Evolutionary conservation across 495 filamentous ascomycete species (phyloP).

Genomic region (Pyrenula massariospora): DNA sequence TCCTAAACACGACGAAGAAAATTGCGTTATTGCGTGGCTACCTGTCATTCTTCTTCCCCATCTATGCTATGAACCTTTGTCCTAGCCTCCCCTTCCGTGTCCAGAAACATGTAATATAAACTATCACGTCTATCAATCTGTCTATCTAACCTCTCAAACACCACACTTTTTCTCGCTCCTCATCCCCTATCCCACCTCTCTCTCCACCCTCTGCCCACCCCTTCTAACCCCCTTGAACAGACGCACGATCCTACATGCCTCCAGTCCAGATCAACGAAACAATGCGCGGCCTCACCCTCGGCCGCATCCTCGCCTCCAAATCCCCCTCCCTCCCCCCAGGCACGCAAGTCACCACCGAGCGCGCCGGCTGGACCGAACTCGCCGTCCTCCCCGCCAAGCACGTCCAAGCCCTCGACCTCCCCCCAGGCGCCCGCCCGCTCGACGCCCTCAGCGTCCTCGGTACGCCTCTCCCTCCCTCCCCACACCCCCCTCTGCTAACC

Average conservation of each 20-base stretch:
- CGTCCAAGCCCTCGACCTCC: conserved; percentile 31
- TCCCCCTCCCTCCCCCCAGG: conserved; percentile 23
- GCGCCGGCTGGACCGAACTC: conserved; percentile 41
- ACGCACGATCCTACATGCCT: conserved; percentile 52
- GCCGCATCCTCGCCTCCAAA: conserved; percentile 37
- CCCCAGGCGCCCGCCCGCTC: conserved; percentile 33
- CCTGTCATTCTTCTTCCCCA: too few species aligned
- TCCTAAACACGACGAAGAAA: too few species aligned
- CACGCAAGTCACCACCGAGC: conserved; percentile 35
- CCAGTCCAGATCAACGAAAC: conserved; percentile 53
- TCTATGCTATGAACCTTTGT: too few species aligned
- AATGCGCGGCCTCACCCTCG: conserved; percentile 54
- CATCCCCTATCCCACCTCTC: too few species aligned
- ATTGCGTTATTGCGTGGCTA: too few species aligned
- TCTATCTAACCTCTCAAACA: too few species aligned
- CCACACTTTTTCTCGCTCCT: too few species aligned
- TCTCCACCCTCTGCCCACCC: background rate
- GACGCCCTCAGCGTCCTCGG: conserved; percentile 47
- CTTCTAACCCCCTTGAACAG: conserved; percentile 14
- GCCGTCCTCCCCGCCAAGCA: conserved; percentile 36
- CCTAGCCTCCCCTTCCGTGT: too few species aligned
- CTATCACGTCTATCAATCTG: too few species aligned
- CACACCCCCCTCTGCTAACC: background rate
- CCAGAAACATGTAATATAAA: too few species aligned
- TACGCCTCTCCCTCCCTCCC: conserved; percentile 1